Percentiles rank a stretch among this genome's conserved stretches.
phyloP scores from a whole-genome alignment of 2,329 filamentous ascomycete genomes.

The Neophaeococcomyces mojaviensis region DNA sequence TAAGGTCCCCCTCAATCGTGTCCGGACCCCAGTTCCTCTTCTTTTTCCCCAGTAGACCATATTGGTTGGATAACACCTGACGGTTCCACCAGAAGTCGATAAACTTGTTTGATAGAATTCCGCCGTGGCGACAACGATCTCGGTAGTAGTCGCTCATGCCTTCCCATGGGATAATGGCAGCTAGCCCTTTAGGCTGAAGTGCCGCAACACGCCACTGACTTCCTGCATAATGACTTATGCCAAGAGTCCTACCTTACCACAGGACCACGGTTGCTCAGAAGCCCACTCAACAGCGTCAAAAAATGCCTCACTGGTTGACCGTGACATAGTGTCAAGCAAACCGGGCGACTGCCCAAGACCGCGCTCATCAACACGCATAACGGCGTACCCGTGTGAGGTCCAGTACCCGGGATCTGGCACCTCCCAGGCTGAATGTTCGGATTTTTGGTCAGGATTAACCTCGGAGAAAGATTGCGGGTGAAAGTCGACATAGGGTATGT shows the following conservation, averaged over 20 bases:
- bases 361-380: slow-evolving; percentile 49
- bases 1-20: slow-evolving; percentile 34
- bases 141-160: slow-evolving; percentile 51
- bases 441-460: slow-evolving; percentile 48
- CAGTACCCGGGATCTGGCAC: slow-evolving; percentile 52
- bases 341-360: slow-evolving; percentile 47
- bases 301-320: slow-evolving; percentile 45
- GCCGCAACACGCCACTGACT: slow-evolving; percentile 50
- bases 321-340: slow-evolving; percentile 47
- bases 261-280: slow-evolving; percentile 43
- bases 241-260: slow-evolving; percentile 44
- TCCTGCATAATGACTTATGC: slow-evolving; percentile 47
- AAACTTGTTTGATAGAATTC: slow-evolving; percentile 52
- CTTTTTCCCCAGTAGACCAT: slow-evolving; percentile 48
- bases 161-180: slow-evolving; percentile 49
- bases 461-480: slow-evolving; percentile 45
- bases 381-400: slow-evolving; percentile 47
- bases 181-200: slow-evolving; percentile 43
- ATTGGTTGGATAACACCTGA: slow-evolving; percentile 57
- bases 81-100: slow-evolving; percentile 47
- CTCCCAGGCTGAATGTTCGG: slow-evolving; percentile 51
- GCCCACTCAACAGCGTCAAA: slow-evolving; percentile 48
- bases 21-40: slow-evolving; percentile 48
- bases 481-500: slow-evolving; percentile 55
- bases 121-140: slow-evolving; percentile 54